Base-by-base conservation (phyloP, 441 rosid genomes). In the Arabidopsis lyrata region DNA sequence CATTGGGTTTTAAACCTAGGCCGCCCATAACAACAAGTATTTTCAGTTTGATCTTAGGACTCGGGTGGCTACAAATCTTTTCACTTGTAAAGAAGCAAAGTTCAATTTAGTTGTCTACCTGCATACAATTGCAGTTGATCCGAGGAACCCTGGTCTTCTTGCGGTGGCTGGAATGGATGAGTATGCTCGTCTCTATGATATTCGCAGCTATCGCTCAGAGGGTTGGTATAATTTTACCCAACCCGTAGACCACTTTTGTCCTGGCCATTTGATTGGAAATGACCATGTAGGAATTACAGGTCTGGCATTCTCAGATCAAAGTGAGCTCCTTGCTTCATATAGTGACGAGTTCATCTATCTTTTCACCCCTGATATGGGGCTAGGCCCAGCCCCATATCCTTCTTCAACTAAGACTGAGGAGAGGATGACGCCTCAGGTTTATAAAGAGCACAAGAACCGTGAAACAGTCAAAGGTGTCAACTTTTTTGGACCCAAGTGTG, bases 21-120 rank as follows among this genome's bases (percentile, higher is more conserved):
- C 10, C 2, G 22, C 47, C 20, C 36, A 42, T 62, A 62, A 52
- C 74, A 53, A 15, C 12, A 59, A 34, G 31, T 5, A 2, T 64
- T 81, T 83, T 81, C 93, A 92, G 98, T 81, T 90, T 86, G 99
- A 95, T 83, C 87, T 95, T 70, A 83, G 99, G 82, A 85, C 83
- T 45, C 75, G 81, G 66, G 78, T 78, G 45, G 81, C 97, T 14
- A 88, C 89, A 60, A 77, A 92, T 75, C 98, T 95, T 52, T 88
- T 95, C 77, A 83, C 89, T 49, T 95, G 97, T 75, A 75, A 22
- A 55, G 74, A 83, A 59, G 53, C 77, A 53, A 79, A 73, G 80
- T 59, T 31, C 78, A 71, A 63, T 72, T 48, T 54, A 76, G 59
- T 55, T 78, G 74, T 90, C 71, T 78, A 72, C 70, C 84, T 95